Evolutionary conservation across 768 basidiomycete genomes (phyloP), one percentile per base, ranked within the genome.

Genomic region (Flagelloscypha sp.): DNA sequence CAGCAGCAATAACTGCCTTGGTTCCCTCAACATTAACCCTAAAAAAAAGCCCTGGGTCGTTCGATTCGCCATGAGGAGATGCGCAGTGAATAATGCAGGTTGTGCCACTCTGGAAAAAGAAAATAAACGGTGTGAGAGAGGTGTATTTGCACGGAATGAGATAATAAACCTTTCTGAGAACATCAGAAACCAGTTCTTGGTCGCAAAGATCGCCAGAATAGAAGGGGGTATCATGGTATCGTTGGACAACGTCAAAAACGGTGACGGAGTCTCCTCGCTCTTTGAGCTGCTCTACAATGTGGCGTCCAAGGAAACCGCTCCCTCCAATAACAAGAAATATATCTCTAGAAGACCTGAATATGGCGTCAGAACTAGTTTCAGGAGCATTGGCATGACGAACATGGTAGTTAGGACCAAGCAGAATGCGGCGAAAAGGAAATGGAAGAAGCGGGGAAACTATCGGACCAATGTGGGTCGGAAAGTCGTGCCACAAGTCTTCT

Each of bases 41-140:
- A 60, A 75, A 80, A 63, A 86, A 95, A 7, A 97, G 53, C 2
- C 75, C 75, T 1, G 75, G 66, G 45, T 84, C 68, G 37, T 74
- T 73, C 34, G 73, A 45, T 34, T 66, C 70, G 10, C 74, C 85
- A 45, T 78, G 83, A 5, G 75, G 75, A 6, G 92, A 93, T 12
- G 93, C 95, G 7, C 93, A 97, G 57, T 99, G 95, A 43, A 99
- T 88, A 43, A 98, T 84, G 49, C 84, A 87, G 0, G 88, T 92
- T 18, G 89, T 72, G 24, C 79, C 77, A 42, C 81, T 82, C 84
- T 89, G 42, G 0, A 36, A 23, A 32, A 32, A 7, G 37, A 37
- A 35, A 20, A 38, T 21, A 20, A 23, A 17, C 30, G 25, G 24
- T 25, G 35, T 44, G 37, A 45, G 38, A 5, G 34, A 4, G 27